Base-by-base conservation (phyloP, 306 rosid species). In the Betula pendula region DNA sequence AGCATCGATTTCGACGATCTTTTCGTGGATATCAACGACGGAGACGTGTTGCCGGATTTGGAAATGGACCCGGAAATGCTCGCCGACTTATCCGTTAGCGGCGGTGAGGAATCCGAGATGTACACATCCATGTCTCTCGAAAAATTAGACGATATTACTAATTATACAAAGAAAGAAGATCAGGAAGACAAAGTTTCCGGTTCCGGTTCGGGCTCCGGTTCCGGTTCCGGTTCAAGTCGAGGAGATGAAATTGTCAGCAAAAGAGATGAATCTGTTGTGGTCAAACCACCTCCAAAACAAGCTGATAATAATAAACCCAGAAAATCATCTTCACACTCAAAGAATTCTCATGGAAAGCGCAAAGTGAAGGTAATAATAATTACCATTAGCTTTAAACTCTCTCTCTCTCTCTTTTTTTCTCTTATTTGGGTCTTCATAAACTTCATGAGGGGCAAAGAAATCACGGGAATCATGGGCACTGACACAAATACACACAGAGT, bases 11-110 rank as follows among this genome's bases (percentile, higher is more conserved):
- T 90, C 43, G 98, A 95, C 14, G 91, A 90, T 59, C 82, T 95
- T 70, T 95, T 92, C 53, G 79, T 77, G 11, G 89, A 89, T 12
- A 83, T 91, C 90, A 79, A 88, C 60, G 88, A 83, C 43, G 89
- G 81, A 22, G 95, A 92, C 22, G 85, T 87, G 60, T 71, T 90
- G 83, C 97, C 93, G 2, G 98, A 90, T 81, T 87, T 94, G 87
- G 96, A 94, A 69, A 92, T 92, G 97, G 97, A 92, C 77, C 76
- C 90, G 0, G 97, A 92, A 24, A 83, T 90, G 70, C 88, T 89
- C 29, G 84, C 88, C 2, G 92, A 89, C n/a, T 92, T 94, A 68
- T 89, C 98, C 3, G 71, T 81, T 5, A 56, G 84, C 25, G 70
- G 69, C 33, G 84, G 84, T 0, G 90, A 87, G 72, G 94, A 88